A percentile compares a stretch with the other conserved stretches of the same genome.
These are phyloP conservation scores for Furcasterigmium furcatum DNA, from an alignment of 2,329 filamentous ascomycete genomes.

Conservation along the genomic window DNA sequence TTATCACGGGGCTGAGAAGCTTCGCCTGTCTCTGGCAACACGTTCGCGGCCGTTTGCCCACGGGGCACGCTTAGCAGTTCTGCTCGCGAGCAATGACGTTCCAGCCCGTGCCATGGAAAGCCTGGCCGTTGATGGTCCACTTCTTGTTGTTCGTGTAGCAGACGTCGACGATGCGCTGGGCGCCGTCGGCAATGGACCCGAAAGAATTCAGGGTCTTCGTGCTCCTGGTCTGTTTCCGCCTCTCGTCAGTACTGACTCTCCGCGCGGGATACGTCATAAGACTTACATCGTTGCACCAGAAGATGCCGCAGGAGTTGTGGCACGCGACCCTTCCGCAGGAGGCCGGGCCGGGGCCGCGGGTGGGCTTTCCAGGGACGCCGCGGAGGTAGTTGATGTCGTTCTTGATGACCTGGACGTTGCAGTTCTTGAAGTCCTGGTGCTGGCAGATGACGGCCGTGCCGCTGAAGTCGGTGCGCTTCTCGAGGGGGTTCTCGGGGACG, in stretches of 20 bases:
- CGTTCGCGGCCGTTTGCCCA: no score
- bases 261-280: background rate
- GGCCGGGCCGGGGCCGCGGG: constrained; percentile 10
- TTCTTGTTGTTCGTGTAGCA: background rate
- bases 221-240: constrained; percentile 5
- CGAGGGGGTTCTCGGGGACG: background rate
- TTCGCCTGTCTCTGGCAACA: no score
- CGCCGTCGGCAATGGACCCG: constrained; percentile 6
- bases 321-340: constrained; percentile 17
- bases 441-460: background rate
- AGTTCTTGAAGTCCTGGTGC: background rate
- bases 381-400: constrained; percentile 13
- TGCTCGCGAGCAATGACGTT: constrained; percentile 2
- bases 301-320: constrained; percentile 12
- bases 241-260: background rate
- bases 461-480: constrained; percentile 5
- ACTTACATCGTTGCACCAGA: constrained; percentile 21
- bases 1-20: no score
- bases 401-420: background rate
- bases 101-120: constrained; percentile 2
- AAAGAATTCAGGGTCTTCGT: constrained; percentile 3
- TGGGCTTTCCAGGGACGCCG: constrained; percentile 8
- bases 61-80: constrained; percentile 2
- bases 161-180: background rate
- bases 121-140: background rate